phyloP scores from a whole-genome alignment of 352 stramenopile genomes.

The Phytopythium cucurbitacearum region DNA sequence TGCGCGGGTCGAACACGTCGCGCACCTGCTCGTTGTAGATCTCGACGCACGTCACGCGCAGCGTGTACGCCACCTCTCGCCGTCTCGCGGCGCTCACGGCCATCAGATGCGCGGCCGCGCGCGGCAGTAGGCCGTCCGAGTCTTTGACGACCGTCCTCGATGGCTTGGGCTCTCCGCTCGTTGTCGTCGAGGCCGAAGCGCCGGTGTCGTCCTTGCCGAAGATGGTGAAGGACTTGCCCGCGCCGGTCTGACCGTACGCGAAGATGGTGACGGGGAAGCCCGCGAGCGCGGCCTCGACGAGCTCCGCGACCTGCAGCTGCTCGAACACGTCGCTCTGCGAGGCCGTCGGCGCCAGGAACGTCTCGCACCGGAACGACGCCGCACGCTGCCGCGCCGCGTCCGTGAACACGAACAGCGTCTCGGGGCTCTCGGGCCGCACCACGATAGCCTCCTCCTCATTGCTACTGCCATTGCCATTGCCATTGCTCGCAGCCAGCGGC shows the following conservation, averaged over 20 bases:
- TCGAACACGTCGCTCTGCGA: slow-evolving; percentile 57
- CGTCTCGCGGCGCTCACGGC: slow-evolving; percentile 30
- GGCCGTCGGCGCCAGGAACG: slow-evolving; percentile 32
- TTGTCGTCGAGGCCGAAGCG: background rate
- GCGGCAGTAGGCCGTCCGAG: slow-evolving; percentile 50
- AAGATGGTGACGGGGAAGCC: slow-evolving; percentile 74
- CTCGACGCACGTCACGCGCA: slow-evolving; percentile 70
- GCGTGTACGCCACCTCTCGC: slow-evolving; percentile 39
- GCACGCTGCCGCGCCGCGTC: slow-evolving; percentile 24
- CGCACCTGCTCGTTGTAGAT: slow-evolving; percentile 76
- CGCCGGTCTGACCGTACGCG: slow-evolving; percentile 68
- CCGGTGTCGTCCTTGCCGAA: slow-evolving; percentile 55
- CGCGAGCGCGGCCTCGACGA: slow-evolving; percentile 49
- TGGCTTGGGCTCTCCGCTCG: background rate
- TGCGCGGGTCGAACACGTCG: slow-evolving; percentile 59
- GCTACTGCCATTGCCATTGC: background rate
- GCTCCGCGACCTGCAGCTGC: slow-evolving; percentile 27
- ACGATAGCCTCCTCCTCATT: slow-evolving; percentile 23
- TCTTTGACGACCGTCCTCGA: slow-evolving; percentile 11
- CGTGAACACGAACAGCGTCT: slow-evolving; percentile 40
- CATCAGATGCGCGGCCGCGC: slow-evolving; percentile 48
- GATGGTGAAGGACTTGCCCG: slow-evolving; percentile 74
- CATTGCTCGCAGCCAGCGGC: slow-evolving; percentile 11
- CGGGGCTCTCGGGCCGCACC: slow-evolving; percentile 26
- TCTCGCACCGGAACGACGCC: slow-evolving; percentile 63